Evolutionary conservation across 2,329 filamentous ascomycete genomes (phyloP).

Genomic region (Fusarium musae): DNA sequence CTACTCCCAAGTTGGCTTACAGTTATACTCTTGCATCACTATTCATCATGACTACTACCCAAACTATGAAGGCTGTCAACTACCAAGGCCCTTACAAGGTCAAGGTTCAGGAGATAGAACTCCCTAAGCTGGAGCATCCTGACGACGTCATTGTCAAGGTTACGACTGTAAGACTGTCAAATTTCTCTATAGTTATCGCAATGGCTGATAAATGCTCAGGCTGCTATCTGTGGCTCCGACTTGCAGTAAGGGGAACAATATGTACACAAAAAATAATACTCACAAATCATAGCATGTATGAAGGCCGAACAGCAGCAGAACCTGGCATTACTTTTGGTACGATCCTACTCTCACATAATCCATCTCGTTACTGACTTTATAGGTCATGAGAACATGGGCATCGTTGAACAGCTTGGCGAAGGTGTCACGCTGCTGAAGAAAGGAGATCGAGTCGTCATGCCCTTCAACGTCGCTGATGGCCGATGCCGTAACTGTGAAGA

Average conservation of each 20-base stretch:
- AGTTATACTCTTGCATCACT: neutral
- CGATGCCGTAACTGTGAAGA: conserved; percentile 73
- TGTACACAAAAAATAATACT: neutral
- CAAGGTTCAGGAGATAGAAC: conserved; percentile 68
- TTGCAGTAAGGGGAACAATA: conserved; percentile 50
- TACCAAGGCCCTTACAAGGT: conserved; percentile 72
- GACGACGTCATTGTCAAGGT: conserved; percentile 74
- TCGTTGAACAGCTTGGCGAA: conserved; percentile 63
- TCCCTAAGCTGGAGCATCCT: conserved; percentile 69
- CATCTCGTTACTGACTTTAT: neutral
- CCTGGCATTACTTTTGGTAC: conserved; percentile 69
- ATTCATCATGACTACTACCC: conserved; percentile 34
- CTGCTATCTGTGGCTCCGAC: conserved; percentile 65
- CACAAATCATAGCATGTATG: conserved; percentile 64
- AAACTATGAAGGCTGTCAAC: conserved; percentile 70
- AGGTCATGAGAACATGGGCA: conserved; percentile 70
- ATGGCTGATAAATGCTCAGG: conserved; percentile 36
- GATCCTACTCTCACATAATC: no score
- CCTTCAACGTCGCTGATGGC: conserved; percentile 73
- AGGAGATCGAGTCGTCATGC: conserved; percentile 72
- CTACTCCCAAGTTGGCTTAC: neutral
- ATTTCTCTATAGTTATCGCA: no score
- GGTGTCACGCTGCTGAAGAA: conserved; percentile 71
- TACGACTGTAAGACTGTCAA: conserved; percentile 62
- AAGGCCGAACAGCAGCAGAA: conserved; percentile 71